Base-by-base conservation (phyloP, 2,329 filamentous ascomycete genomes). In the Madurella fahalii region DNA sequence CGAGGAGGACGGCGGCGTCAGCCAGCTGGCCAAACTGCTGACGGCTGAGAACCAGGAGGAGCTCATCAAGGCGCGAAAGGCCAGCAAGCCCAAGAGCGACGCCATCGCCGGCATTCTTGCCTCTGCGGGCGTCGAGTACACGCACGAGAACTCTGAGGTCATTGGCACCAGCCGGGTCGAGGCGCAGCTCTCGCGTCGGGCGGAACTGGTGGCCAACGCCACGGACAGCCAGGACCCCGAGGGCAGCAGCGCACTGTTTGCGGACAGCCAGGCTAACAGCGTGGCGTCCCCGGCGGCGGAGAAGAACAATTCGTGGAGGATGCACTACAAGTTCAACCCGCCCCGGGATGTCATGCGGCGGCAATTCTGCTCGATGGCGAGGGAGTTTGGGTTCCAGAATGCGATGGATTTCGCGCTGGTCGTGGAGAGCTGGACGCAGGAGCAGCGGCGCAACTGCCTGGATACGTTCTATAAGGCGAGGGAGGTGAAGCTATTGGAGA, bases 61-160 rank as follows among this genome's bases (percentile, higher is more conserved):
- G 37, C 62, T 67, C 5, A 61, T 64, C 47, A 75, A 71, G 53
- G 64, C 67, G 68, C 67, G 25, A 4, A 52, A 45, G 13, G 43
- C 48, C 48, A 71, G 67, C 53, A 69, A 64, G 56, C 68, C 72
- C 4, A 78, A 77, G 62, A 85, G 79, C 45, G 90, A 97, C 64
- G 86, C 90, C 0, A 81, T 97, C 32, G 87, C 93, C 63, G 94
- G 91, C 2, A 97, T 99, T 58, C 81, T 99, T 1, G 84, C 89
- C 2, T 84, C 86, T 8, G 91, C 89, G 0, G 94, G 94, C 2
- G 92, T 99, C 0, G 86, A 94, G 65, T 99, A 99, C 69, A 95
- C 91, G 0, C 94, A 99, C 67, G 89, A 97, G 63, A 99, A 99
- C 68, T 90, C 89, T 1, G 92, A 99, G 71, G 92, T 99, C 13